Evolutionary conservation across 1,284 basidiomycete species (phyloP).

Genomic region (Trametes sp.): DNA sequence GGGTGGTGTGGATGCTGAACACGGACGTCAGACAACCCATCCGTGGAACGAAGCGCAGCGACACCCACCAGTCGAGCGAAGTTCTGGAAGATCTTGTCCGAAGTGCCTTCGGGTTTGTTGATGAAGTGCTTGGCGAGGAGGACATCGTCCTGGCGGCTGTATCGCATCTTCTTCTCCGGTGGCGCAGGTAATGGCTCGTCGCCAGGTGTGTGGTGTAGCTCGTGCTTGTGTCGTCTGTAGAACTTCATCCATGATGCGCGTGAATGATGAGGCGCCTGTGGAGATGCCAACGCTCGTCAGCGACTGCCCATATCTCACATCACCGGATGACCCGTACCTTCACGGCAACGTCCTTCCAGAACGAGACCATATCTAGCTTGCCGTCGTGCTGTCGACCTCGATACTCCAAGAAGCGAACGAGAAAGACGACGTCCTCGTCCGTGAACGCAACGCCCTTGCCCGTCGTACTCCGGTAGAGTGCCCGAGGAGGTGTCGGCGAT

Average conservation of each 20-base stretch:
- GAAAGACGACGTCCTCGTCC: conserved; percentile 76
- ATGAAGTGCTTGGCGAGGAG: conserved; percentile 76
- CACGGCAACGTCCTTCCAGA: conserved; percentile 83
- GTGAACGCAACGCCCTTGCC: conserved; percentile 88
- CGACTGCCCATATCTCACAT: not conserved
- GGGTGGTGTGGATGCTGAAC: conserved; percentile 81
- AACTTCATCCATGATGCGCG: conserved; percentile 91
- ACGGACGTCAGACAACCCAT: conserved; percentile 16
- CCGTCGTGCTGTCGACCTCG: conserved; percentile 57
- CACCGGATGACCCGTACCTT: conserved; percentile 61
- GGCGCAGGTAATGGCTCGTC: conserved; percentile 75
- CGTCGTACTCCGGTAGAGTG: conserved; percentile 80
- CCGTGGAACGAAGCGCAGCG: not conserved
- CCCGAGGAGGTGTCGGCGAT: conserved; percentile 79
- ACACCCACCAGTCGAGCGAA: conserved; percentile 69
- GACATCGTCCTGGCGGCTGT: conserved; percentile 77
- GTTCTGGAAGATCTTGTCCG: conserved; percentile 79
- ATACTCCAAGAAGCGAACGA: conserved; percentile 75
- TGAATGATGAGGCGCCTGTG: conserved; percentile 84
- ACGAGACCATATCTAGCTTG: conserved; percentile 79
- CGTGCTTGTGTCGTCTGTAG: conserved; percentile 84
- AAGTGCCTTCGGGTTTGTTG: conserved; percentile 76
- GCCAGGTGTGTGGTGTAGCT: conserved; percentile 65
- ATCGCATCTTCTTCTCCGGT: conserved; percentile 85
- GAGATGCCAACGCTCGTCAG: not conserved